Evolutionary conservation across 768 basidiomycete genomes (phyloP).

Genomic region (Coprinopsis marcescibilis): DNA sequence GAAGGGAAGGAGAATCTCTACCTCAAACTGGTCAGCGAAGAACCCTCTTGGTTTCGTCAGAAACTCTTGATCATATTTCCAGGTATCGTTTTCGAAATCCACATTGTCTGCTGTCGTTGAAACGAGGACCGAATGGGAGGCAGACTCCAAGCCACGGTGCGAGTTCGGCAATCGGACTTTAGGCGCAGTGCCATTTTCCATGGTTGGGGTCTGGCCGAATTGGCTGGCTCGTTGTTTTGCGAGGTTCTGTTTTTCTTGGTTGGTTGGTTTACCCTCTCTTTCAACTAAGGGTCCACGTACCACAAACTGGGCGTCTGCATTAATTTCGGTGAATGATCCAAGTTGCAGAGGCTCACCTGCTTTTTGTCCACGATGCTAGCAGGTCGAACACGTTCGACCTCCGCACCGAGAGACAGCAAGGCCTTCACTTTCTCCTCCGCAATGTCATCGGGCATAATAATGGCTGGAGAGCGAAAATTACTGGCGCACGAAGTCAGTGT

Average conservation of each 20-base stretch:
- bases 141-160: slow-evolving; percentile 31
- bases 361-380: slow-evolving; percentile 96
- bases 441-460: slow-evolving; percentile 87
- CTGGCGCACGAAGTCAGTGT: neutral
- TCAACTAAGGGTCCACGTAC: neutral
- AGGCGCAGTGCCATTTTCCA: slow-evolving; percentile 19
- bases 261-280: neutral
- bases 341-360: slow-evolving; percentile 55
- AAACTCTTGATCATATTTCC: slow-evolving; percentile 36
- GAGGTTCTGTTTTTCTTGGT: slow-evolving; percentile 57
- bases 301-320: neutral
- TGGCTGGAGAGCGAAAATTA: slow-evolving; percentile 40
- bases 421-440: slow-evolving; percentile 89
- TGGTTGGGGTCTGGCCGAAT: slow-evolving; percentile 46
- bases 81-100: slow-evolving; percentile 30
- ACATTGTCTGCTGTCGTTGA: slow-evolving; percentile 42
- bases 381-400: slow-evolving; percentile 87
- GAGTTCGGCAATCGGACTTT: slow-evolving; percentile 15
- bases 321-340: neutral
- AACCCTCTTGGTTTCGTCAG: slow-evolving; percentile 64
- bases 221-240: slow-evolving; percentile 72
- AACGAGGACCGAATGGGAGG: slow-evolving; percentile 42
- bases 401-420: slow-evolving; percentile 76
- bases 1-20: slow-evolving; percentile 10
- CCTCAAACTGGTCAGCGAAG: slow-evolving; percentile 97